Base-by-base conservation (phyloP, 257 asterid species). In the Plantago elongata region DNA sequence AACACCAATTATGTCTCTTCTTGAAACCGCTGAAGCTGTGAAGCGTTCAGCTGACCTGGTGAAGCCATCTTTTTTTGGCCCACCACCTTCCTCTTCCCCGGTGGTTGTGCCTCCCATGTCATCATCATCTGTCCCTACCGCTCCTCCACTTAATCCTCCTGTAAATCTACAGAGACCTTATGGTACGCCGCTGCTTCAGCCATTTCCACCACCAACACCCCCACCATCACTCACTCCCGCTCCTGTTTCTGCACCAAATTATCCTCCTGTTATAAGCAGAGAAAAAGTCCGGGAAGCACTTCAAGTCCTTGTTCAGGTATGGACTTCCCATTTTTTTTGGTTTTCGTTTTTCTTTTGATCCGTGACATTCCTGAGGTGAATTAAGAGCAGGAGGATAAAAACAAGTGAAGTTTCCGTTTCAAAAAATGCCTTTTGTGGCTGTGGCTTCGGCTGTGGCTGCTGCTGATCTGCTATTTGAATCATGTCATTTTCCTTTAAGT, bases 131-230 rank as follows among this genome's bases (percentile, higher is more conserved):
- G 51, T 81, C 62, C 90, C 94, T 42, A 83, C 93, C 69, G 95
- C 94, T 9, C 90, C 99, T 60, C 94, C 92, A 45, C 72, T 85
- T 51, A 81, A 79, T 71, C 76, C 88, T 69, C 83, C 84, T 30
- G 82, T 72, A 45, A 73, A 57, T 75, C 68, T 81, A 34, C 95
- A 79, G 66, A 84, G 88, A 64, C 95, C 93, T 54, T 89, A 87
- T 71, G 97, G 96, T 67, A 76, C 94, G 54, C 97, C 99, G n/a
- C 70, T 90, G 71, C 97, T 94, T 54, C 96, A 94, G 89, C 97
- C 99, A 62, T 94, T 90, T 69, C 99, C 99, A 67, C 96, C 99
- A 9, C 97, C 99, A 4, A 84, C 88, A 13, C 99, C 99, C 13
- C 97, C 99, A 44, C 95, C 86, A 16, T 90, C 96, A 11, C 92